Evolutionary conservation across 2,329 filamentous ascomycete species (phyloP).

Genomic region (Trematosphaeria pertusa): DNA sequence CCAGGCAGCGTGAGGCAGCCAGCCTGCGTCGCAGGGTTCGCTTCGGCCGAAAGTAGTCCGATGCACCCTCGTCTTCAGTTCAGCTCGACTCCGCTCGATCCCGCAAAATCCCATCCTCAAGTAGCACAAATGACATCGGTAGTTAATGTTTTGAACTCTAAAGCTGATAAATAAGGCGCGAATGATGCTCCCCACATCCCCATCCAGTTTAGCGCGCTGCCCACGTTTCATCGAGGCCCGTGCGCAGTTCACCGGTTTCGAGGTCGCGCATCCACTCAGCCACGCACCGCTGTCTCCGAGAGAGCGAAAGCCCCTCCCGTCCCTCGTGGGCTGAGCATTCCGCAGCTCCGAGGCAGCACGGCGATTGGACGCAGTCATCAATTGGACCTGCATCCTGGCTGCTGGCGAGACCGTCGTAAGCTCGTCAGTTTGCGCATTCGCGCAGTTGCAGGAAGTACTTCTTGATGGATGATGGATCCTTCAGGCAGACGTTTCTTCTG

Average conservation of each 20-base stretch:
- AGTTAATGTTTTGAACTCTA: not conserved
- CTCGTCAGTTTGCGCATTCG: conserved; percentile 12
- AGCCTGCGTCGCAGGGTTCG: too few relatives aligned
- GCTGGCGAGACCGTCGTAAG: conserved; percentile 3
- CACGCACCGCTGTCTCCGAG: not conserved
- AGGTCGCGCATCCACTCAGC: conserved; percentile 2
- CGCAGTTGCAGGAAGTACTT: conserved; percentile 9
- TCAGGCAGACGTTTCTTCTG: conserved; percentile 11
- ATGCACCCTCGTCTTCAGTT: too few relatives aligned
- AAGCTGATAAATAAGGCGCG: conserved; percentile 3
- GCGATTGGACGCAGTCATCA: conserved; percentile 8
- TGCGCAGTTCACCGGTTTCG: conserved; percentile 8
- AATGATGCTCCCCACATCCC: not conserved
- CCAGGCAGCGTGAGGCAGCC: too few relatives aligned
- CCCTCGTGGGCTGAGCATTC: conserved; percentile 10
- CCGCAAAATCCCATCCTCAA: too few relatives aligned
- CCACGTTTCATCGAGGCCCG: conserved; percentile 3
- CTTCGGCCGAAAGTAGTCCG: too few relatives aligned
- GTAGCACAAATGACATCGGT: not conserved
- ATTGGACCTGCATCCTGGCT: conserved; percentile 2
- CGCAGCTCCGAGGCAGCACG: conserved; percentile 8
- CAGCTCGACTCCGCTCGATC: too few relatives aligned
- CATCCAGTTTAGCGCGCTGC: not conserved
- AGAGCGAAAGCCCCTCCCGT: conserved; percentile 4
- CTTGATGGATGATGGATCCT: conserved; percentile 1